Percentiles rank a stretch among this genome's conserved stretches.
These are phyloP conservation scores for Sequoiadendron giganteum DNA, from an alignment of 75 land plant genomes.

Conservation along the genomic window DNA sequence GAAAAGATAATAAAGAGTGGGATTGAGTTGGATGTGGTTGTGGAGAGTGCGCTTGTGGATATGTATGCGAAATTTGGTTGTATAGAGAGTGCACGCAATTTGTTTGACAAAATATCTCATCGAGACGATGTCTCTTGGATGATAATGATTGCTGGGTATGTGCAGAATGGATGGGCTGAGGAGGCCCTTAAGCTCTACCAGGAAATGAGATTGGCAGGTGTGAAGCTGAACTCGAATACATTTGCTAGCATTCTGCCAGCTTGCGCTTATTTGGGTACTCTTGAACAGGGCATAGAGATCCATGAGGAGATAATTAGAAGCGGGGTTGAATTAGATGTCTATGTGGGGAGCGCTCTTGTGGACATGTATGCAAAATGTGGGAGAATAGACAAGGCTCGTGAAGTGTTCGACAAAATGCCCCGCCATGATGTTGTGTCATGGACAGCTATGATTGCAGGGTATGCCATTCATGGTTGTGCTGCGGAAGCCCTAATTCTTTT, in stretches of 20 bases:
- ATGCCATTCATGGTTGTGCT: constrained; percentile 40
- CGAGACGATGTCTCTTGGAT: constrained; percentile 41
- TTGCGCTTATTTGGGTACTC: not conserved
- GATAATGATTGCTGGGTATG: constrained; percentile 67
- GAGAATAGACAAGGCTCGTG: constrained; percentile 30
- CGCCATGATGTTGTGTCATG: constrained; percentile 55
- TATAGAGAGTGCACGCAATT: not conserved
- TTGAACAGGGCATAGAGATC: constrained; percentile 38
- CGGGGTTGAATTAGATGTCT: constrained; percentile 25
- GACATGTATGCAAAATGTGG: constrained; percentile 61
- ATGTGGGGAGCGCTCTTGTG: constrained; percentile 7
- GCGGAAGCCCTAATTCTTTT: constrained; percentile 55
- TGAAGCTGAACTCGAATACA: constrained; percentile 37
- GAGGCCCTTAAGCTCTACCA: constrained; percentile 48
- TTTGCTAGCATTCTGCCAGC: constrained; percentile 9
- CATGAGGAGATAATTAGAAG: constrained; percentile 45
- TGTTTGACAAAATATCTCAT: constrained; percentile 33
- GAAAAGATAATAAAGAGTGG: not conserved
- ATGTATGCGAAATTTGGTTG: not conserved
- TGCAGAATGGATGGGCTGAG: constrained; percentile 35
- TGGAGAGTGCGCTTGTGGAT: not conserved
- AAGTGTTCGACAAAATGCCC: constrained; percentile 43
- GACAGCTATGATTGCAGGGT: constrained; percentile 73
- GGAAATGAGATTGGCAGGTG: constrained; percentile 27
- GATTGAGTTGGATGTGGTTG: not conserved